Percentiles rank a stretch among this genome's conserved stretches.
These are phyloP conservation scores for Bipolaris bicolor DNA, from an alignment of 2,329 filamentous ascomycete genomes.

Conservation along the genomic window DNA sequence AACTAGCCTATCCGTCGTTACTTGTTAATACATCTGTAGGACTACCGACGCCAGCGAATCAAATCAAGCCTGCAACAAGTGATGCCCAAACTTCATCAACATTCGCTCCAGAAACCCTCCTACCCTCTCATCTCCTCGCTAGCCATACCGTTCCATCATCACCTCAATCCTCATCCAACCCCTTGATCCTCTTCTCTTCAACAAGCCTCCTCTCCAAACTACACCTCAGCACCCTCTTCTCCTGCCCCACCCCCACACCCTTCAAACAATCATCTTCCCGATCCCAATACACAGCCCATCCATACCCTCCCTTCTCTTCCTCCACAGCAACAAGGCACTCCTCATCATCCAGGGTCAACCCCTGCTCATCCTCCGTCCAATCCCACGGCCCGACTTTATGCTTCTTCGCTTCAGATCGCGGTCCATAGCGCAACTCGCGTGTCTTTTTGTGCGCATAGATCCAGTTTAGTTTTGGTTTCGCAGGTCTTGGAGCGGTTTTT, in stretches of 20 bases:
- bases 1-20: too few species aligned
- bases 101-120: too few species aligned
- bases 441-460: conserved; percentile 68
- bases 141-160: neutral
- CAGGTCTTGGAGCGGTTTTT: conserved; percentile 3
- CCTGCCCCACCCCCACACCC: conserved; percentile 45
- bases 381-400: conserved; percentile 83
- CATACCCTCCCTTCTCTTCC: conserved; percentile 53
- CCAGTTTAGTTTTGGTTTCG: conserved; percentile 68
- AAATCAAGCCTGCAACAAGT: too few species aligned
- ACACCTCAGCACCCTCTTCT: conserved; percentile 53
- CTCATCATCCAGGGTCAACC: conserved; percentile 61
- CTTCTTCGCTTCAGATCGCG: conserved; percentile 71
- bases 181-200: conserved; percentile 20
- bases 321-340: conserved; percentile 65
- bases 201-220: conserved; percentile 53
- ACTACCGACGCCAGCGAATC: too few species aligned
- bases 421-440: conserved; percentile 66
- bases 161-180: conserved; percentile 21
- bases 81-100: too few species aligned
- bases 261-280: conserved; percentile 55
- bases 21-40: too few species aligned
- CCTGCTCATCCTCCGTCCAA: conserved; percentile 68
- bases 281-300: conserved; percentile 63
- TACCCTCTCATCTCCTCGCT: neutral